Conservation (phyloP, 192 early-diverging fungal genomes). For the Thamnidium elegans region DNA sequence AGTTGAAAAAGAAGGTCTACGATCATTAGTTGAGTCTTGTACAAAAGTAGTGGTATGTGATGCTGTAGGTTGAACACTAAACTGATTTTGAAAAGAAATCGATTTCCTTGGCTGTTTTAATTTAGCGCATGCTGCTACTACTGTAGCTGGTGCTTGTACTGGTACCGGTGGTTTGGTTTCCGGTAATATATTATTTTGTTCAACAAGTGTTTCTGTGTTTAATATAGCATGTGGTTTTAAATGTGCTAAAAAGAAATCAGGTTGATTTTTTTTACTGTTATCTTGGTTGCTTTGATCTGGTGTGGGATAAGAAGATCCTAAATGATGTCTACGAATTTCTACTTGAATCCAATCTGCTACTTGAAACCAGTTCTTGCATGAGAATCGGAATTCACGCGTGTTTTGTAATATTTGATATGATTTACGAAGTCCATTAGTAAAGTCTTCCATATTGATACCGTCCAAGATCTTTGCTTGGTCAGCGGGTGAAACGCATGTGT, state of each 20-base stretch:
- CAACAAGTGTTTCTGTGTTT: neutral
- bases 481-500: conserved; percentile 1
- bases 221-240: conserved; percentile 13
- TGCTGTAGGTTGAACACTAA: conserved; percentile 15
- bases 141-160: neutral
- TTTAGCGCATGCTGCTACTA: conserved; percentile 1
- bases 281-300: neutral
- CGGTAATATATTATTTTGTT: no score
- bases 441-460: conserved; percentile 20
- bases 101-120: conserved; percentile 1
- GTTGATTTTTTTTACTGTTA: neutral
- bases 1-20: conserved; percentile 20
- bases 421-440: conserved; percentile 18
- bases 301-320: conserved; percentile 8
- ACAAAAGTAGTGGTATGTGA: conserved; percentile 3
- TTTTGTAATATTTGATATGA: conserved; percentile 20
- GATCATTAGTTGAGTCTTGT: neutral
- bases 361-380: conserved; percentile 26
- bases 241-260: conserved; percentile 11
- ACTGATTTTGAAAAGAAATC: conserved; percentile 30
- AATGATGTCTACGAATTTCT: conserved; percentile 25
- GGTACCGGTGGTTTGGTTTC: neutral
- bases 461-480: conserved; percentile 20
- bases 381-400: conserved; percentile 27
- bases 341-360: conserved; percentile 34